A percentile compares a stretch with the other conserved stretches of the same genome.
phyloP scores from a whole-genome alignment of 2,329 filamentous ascomycete species.

The Xylariaceae sp. region DNA sequence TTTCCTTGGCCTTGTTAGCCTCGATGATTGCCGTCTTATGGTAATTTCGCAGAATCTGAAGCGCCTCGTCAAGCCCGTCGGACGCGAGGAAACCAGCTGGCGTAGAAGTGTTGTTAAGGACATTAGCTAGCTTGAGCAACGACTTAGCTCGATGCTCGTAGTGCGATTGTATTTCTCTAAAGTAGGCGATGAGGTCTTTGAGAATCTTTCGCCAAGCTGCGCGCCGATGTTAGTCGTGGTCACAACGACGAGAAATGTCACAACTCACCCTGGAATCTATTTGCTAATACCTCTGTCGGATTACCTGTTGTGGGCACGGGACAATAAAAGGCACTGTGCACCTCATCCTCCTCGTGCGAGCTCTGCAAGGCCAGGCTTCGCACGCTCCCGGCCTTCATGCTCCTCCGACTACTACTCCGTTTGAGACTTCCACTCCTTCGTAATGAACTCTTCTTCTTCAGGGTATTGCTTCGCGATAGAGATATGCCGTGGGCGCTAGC shows the following conservation, averaged over 20 bases:
- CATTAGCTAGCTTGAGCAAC: conserved; percentile 78
- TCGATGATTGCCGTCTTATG: conserved; percentile 80
- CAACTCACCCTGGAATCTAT: conserved; percentile 79
- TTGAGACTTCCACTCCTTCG: conserved; percentile 74
- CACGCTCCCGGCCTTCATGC: conserved; percentile 84
- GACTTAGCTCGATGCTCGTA: conserved; percentile 87
- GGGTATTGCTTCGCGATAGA: conserved; percentile 64
- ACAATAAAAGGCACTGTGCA: conserved; percentile 83
- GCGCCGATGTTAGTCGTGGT: conserved; percentile 8
- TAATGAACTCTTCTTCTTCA: conserved; percentile 87
- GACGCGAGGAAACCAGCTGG: conserved; percentile 77
- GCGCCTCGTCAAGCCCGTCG: conserved; percentile 85
- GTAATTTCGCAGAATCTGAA: conserved; percentile 77
- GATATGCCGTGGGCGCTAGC: conserved; percentile 39
- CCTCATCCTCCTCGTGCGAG: conserved; percentile 66
- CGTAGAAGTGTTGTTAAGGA: conserved; percentile 77
- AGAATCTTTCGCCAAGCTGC: conserved; percentile 92
- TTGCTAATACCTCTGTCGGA: conserved; percentile 85
- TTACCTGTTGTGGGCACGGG: conserved; percentile 86
- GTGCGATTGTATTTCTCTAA: conserved; percentile 85
- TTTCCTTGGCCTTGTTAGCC: conserved; percentile 84
- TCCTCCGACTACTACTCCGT: conserved; percentile 78
- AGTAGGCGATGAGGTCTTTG: conserved; percentile 92
- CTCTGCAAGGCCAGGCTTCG: conserved; percentile 76
- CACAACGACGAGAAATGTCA: neutral